Conservation (phyloP, 768 basidiomycete species). For the Dioszegia aurantiaca region DNA sequence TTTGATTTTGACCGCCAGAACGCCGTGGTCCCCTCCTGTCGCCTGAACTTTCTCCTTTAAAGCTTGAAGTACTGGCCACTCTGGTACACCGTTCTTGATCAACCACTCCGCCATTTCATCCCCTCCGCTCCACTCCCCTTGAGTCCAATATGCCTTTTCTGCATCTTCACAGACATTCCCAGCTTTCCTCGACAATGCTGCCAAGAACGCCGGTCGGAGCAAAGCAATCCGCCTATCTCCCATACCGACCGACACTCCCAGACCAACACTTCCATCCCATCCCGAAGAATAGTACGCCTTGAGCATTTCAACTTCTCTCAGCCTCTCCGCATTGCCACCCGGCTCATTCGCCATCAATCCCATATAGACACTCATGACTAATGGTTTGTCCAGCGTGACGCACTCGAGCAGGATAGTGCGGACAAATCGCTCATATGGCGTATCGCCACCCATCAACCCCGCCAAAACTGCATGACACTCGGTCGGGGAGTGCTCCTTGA, state of each 20-base stretch:
- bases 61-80: constrained; percentile 16
- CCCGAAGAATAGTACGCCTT: constrained; percentile 21
- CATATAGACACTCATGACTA: constrained; percentile 71
- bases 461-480: constrained; percentile 55
- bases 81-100: constrained; percentile 20
- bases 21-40: constrained; percentile 1
- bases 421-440: constrained; percentile 26
- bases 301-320: constrained; percentile 22
- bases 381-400: constrained; percentile 84
- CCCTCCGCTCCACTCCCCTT: constrained; percentile 2
- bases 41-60: constrained; percentile 9
- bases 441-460: constrained; percentile 5
- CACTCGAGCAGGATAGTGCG: constrained; percentile 62
- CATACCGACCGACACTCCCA: neutral
- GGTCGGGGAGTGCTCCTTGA: constrained; percentile 81
- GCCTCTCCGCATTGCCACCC: constrained; percentile 10
- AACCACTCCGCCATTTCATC: constrained; percentile 22
- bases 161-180: constrained; percentile 2
- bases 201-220: constrained; percentile 14
- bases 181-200: constrained; percentile 8
- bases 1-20: constrained; percentile 18
- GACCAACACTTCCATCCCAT: neutral
- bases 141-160: neutral
- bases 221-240: constrained; percentile 15
- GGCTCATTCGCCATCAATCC: constrained; percentile 58